Evolutionary conservation across 176 grass and related monocot genomes (phyloP).

Genomic region (Elaeis guineensis): DNA sequence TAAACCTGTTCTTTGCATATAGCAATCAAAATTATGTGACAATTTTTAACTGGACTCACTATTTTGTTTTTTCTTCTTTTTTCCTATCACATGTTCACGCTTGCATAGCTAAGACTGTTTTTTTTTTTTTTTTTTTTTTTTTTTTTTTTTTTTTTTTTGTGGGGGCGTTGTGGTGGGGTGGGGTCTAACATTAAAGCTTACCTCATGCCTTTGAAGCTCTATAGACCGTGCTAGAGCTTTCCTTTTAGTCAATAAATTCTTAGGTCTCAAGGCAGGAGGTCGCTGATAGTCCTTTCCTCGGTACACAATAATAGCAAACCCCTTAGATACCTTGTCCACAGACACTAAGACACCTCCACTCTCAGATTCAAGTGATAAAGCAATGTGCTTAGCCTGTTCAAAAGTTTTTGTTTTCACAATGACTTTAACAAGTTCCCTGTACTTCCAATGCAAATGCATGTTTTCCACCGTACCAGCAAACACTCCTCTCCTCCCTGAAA

Average conservation of each 20-base stretch:
- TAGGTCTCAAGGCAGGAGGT: constrained; percentile 53
- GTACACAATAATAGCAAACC: constrained; percentile 75
- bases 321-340: constrained; percentile 92
- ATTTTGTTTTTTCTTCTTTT: no score
- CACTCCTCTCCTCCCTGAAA: constrained; percentile 85
- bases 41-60: no score
- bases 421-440: constrained; percentile 88
- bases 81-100: no score
- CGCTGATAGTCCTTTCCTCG: constrained; percentile 64
- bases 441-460: constrained; percentile 99
- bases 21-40: no score
- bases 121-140: constrained; percentile 3
- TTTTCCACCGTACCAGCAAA: constrained; percentile 94
- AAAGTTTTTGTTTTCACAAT: constrained; percentile 68
- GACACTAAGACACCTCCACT: constrained; percentile 78
- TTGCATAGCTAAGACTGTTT: no score
- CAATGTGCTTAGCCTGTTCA: constrained; percentile 53
- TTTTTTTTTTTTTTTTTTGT: background rate
- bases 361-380: constrained; percentile 82
- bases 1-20: no score
- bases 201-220: constrained; percentile 78
- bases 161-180: no score
- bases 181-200: constrained; percentile 14
- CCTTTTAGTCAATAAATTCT: constrained; percentile 73
- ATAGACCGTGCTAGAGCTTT: constrained; percentile 89